A percentile compares a stretch with the other conserved stretches of the same genome.
Evolutionary conservation across 2,329 filamentous ascomycete genomes (phyloP).

Genomic region (Xylariaceae sp.): DNA sequence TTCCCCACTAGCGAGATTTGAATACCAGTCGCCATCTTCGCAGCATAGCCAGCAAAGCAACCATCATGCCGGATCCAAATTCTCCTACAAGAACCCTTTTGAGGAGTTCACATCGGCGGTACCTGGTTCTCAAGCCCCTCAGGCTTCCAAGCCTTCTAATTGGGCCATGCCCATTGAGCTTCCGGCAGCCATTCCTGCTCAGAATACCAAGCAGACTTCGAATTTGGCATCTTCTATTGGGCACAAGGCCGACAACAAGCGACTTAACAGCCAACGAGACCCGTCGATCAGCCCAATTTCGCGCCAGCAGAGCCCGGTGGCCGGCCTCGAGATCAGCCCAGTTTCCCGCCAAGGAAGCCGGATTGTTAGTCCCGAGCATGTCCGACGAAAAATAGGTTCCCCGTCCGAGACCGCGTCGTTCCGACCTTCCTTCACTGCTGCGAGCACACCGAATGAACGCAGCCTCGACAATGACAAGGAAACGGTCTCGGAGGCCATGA

Average conservation of each 20-base stretch:
- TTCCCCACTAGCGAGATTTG: conserved; percentile 20
- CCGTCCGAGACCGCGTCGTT: conserved; percentile 18
- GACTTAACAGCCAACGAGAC: neutral
- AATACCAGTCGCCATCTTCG: conserved; percentile 21
- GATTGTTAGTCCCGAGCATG: conserved; percentile 36
- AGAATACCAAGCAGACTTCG: conserved; percentile 44
- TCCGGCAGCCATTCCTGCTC: conserved; percentile 30
- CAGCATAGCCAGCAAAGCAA: conserved; percentile 19
- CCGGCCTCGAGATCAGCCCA: conserved; percentile 16
- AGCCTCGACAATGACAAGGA: conserved; percentile 39
- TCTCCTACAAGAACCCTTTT: conserved; percentile 31
- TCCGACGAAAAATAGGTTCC: conserved; percentile 22
- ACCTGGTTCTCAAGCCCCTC: conserved; percentile 35
- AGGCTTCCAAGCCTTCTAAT: conserved; percentile 26
- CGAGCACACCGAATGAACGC: conserved; percentile 4
- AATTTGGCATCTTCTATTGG: conserved; percentile 27
- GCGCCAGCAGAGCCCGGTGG: no score
- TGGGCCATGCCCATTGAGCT: conserved; percentile 20
- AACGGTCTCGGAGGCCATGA: conserved; percentile 64
- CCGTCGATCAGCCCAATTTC: no score
- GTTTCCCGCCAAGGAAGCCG: conserved; percentile 25
- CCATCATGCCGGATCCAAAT: conserved; percentile 21
- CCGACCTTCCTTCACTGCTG: conserved; percentile 6
- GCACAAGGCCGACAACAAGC: conserved; percentile 9
- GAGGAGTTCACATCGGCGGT: conserved; percentile 35